These are phyloP conservation scores for Aspergillus ostianus DNA, from an alignment of 495 filamentous ascomycete genomes.

Conservation along the genomic window DNA sequence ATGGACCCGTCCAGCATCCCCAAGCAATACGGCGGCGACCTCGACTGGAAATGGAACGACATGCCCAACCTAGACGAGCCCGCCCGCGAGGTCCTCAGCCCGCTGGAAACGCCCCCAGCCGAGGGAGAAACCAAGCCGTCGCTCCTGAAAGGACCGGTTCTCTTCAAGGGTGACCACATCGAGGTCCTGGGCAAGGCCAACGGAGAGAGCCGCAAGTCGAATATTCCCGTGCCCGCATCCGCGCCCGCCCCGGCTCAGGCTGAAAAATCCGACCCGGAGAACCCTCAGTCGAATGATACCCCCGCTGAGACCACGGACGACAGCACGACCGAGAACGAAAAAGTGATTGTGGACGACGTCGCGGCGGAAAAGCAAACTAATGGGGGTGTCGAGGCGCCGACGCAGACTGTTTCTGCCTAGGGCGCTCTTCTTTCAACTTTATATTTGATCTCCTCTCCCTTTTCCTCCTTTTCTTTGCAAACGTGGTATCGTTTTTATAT, in stretches of 20 bases:
- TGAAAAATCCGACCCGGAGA: neutral
- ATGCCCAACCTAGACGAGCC: slow-evolving; percentile 66
- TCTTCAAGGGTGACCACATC: slow-evolving; percentile 40
- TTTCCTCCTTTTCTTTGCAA: neutral
- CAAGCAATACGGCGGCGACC: slow-evolving; percentile 77
- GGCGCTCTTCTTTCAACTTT: neutral
- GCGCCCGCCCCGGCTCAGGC: neutral
- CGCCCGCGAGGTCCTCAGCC: slow-evolving; percentile 45
- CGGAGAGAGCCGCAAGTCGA: slow-evolving; percentile 36
- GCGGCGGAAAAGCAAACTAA: slow-evolving; percentile 2
- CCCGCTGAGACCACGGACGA: neutral
- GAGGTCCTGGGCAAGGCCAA: slow-evolving; percentile 42
- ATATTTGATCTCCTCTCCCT: neutral
- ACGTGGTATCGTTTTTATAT: neutral
- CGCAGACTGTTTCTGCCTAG: neutral
- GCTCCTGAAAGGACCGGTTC: slow-evolving; percentile 41
- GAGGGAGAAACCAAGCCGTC: slow-evolving; percentile 30
- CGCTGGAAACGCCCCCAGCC: slow-evolving; percentile 28
- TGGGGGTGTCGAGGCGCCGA: neutral
- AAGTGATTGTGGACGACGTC: slow-evolving; percentile 1
- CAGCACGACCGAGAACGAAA: slow-evolving; percentile 1
- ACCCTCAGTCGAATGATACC: neutral
- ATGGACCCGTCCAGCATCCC: slow-evolving; percentile 80
- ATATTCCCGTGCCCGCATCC: slow-evolving; percentile 25
- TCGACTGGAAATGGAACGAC: slow-evolving; percentile 77